Conservation (phyloP, 805 yeast species). For the Starmerella stigmatis region DNA sequence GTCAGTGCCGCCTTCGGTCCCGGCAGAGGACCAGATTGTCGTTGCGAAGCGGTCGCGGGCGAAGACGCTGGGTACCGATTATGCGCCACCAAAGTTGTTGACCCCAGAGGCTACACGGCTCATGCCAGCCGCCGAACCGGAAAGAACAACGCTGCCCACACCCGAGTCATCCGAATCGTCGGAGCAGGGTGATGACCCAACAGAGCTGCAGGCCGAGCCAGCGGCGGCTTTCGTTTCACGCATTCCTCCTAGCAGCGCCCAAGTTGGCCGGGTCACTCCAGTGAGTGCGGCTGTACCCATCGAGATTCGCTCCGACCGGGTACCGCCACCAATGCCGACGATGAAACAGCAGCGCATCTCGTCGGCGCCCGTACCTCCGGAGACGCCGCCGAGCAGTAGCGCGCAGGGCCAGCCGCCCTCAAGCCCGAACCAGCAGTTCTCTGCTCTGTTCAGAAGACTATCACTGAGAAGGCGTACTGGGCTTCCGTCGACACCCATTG, state of each 20-base stretch:
- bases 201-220: background rate
- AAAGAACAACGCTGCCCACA: background rate
- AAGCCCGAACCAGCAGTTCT: constrained; percentile 4
- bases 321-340: constrained; percentile 8
- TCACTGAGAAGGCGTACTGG: constrained; percentile 17
- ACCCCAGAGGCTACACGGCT: background rate
- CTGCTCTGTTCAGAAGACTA: constrained; percentile 21
- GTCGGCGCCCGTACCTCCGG: background rate
- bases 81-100: constrained; percentile 6
- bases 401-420: background rate
- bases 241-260: constrained; percentile 7
- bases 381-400: background rate
- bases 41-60: constrained; percentile 15
- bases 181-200: background rate
- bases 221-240: constrained; percentile 11
- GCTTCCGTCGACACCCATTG: background rate
- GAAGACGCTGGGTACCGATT: constrained; percentile 17
- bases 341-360: background rate
- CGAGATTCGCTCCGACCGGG: background rate
- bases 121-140: background rate
- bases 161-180: constrained; percentile 1
- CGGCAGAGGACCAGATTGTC: constrained; percentile 5
- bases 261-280: constrained; percentile 14
- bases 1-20: background rate
- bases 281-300: constrained; percentile 6